A percentile compares a stretch with the other conserved stretches of the same genome.
Conservation (phyloP, 2,329 filamentous ascomycete species). For the Coleophoma cylindrospora region DNA sequence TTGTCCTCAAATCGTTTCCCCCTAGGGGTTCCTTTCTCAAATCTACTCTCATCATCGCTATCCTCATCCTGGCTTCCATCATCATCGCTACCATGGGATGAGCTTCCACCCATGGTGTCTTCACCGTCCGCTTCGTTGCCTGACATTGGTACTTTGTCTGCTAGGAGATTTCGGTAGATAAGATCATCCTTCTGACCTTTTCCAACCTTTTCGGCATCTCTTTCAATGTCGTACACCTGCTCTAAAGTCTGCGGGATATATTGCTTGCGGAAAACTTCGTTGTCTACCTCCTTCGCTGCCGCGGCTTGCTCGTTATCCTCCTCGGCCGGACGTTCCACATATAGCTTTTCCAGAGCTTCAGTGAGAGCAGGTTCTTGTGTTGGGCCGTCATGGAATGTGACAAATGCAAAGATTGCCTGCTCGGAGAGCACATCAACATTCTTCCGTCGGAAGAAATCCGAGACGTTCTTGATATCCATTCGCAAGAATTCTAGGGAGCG, state of each 20-base stretch:
- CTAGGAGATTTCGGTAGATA: constrained; percentile 80
- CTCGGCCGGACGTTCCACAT: constrained; percentile 50
- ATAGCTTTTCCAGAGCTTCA: constrained; percentile 61
- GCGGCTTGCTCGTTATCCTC: constrained; percentile 44
- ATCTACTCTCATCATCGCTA: constrained; percentile 45
- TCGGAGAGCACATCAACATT: constrained; percentile 79
- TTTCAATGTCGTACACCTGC: constrained; percentile 93
- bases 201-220: constrained; percentile 74
- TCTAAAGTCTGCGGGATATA: constrained; percentile 96
- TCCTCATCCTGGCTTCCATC: constrained; percentile 39
- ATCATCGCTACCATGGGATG: constrained; percentile 30
- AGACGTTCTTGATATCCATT: constrained; percentile 98
- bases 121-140: constrained; percentile 33
- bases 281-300: constrained; percentile 69
- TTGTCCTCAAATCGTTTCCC: constrained; percentile 90
- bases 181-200: constrained; percentile 71
- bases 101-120: constrained; percentile 31
- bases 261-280: constrained; percentile 90
- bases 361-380: constrained; percentile 57
- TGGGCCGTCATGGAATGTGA: constrained; percentile 58
- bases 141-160: constrained; percentile 52
- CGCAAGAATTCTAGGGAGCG: constrained; percentile 87
- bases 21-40: constrained; percentile 64
- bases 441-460: constrained; percentile 85
- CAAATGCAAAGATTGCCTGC: constrained; percentile 76